Conservation (phyloP, 176 grass and related monocot genomes). For the Cenchrus purpureus region DNA sequence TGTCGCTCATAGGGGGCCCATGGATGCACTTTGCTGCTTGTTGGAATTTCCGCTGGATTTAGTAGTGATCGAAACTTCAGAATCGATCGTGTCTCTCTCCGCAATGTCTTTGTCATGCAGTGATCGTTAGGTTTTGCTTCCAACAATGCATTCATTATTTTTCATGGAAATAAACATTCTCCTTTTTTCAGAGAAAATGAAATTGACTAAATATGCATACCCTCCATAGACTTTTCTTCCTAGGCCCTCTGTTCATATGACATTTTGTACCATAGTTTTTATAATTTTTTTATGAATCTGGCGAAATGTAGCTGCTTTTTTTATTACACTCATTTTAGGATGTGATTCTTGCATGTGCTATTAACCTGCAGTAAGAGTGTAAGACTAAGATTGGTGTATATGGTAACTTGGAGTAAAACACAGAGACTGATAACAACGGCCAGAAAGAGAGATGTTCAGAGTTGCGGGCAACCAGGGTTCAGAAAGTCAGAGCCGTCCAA, state of each 20-base stretch:
- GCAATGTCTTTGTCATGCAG: neutral
- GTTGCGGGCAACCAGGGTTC: neutral
- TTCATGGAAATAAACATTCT: neutral
- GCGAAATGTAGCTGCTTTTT: too few species aligned
- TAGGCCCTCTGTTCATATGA: too few species aligned
- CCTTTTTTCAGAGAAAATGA: neutral
- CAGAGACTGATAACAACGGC: neutral
- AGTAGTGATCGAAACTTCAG: slow-evolving; percentile 9
- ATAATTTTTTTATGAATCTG: too few species aligned
- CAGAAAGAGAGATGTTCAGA: neutral
- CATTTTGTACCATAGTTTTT: too few species aligned
- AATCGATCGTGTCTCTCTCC: neutral
- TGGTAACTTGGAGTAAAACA: neutral
- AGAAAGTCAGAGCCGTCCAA: slow-evolving; percentile 17
- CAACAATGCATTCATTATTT: neutral
- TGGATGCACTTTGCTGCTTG: slow-evolving; percentile 17
- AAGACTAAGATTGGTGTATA: neutral
- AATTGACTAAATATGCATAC: neutral
- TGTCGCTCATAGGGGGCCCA: neutral
- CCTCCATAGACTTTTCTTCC: too few species aligned
- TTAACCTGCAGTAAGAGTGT: too few species aligned
- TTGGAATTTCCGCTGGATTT: neutral
- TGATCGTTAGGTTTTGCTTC: neutral
- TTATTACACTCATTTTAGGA: too few species aligned
- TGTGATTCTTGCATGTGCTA: too few species aligned